These are phyloP conservation scores for Cytospora mali DNA, from an alignment of 2,329 filamentous ascomycete genomes.

Conservation along the genomic window DNA sequence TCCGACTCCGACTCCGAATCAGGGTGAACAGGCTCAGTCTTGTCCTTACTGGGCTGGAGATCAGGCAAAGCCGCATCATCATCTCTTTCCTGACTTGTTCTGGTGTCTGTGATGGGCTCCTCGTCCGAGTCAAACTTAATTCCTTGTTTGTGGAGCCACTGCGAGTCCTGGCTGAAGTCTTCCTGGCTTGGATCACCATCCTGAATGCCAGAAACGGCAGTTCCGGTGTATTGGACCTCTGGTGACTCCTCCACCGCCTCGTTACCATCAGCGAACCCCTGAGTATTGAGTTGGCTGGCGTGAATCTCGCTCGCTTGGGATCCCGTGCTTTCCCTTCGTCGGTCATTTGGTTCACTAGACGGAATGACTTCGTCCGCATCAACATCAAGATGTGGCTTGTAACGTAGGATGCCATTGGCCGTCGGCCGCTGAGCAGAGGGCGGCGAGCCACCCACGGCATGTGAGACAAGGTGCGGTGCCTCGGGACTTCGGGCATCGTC, in stretches of 20 bases:
- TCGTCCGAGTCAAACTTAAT: not conserved
- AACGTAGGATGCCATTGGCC: not conserved
- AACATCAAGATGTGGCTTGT: not conserved
- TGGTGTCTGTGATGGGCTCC: not conserved
- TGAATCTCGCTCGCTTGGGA: not conserved
- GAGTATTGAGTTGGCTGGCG: not conserved
- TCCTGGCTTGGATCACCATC: constrained; percentile 7
- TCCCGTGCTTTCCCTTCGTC: not conserved
- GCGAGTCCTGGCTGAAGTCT: not conserved
- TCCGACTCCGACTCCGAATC: constrained; percentile 8
- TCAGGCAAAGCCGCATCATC: not conserved
- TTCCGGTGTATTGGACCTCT: not conserved
- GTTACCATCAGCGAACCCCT: not conserved
- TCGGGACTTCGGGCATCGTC: not conserved
- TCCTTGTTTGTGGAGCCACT: constrained; percentile 23
- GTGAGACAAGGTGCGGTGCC: not conserved
- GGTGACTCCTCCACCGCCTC: not conserved
- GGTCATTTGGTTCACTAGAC: constrained; percentile 3
- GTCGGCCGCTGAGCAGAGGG: constrained; percentile 18
- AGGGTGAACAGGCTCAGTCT: not conserved
- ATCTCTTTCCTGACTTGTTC: not conserved
- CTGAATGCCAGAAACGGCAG: not conserved
- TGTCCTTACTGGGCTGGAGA: constrained; percentile 12
- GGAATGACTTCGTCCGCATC: constrained; percentile 1
- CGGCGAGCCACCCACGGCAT: constrained; percentile 12